Base-by-base conservation (phyloP, 345 rosid genomes). In the Lumnitzera littorea region DNA sequence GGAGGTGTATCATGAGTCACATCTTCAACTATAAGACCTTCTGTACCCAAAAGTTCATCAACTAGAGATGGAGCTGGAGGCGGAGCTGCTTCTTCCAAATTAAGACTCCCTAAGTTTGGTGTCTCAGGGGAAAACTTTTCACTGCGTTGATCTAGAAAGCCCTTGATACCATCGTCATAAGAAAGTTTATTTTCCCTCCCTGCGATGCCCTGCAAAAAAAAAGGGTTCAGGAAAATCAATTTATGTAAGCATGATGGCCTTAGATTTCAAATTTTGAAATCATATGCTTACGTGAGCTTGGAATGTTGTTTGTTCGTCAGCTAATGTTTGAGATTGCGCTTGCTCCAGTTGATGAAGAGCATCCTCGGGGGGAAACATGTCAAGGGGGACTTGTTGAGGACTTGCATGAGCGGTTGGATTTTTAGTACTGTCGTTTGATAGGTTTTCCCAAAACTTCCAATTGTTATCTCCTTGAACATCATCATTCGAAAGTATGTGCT, bases 11-110 rank as follows among this genome's bases (percentile, higher is more conserved):
- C 70, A 58, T 81, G 71, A 15, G 84, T 86, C 52, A 82, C 95
- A 76, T 91, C 98, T 77, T 86, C 89, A 47, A 87, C 81, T 53
- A 73, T 58, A 57, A 87, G 51, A 41, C 69, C 60, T 55, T 50
- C 58, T 62, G 68, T 68, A 63, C 61, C 60, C 36, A 73, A 69
- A 46, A 56, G 61, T 36, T 36, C 43, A 4, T 36, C 10, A 36
- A 24, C 67, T 3, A 27, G 31, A 27, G 31, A 20, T 20, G 20
- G 20, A 20, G 20, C 31, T 27, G 31, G 31, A 27, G 31, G 4
- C 73, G 29, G 78, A 66, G 47, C 70, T 82, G 57, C 58, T 58
- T 62, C 24, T 55, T 17, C 53, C 56, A 61, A 63, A 63, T 68
- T 64, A 74, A 69, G 60, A 64, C 36, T 67, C 68, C 15, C 55